Evolutionary conservation across 2,329 filamentous ascomycete genomes (phyloP), one percentile per base, ranked within the genome.

Genomic region (Ophiognomonia clavigignenti-juglandacearum): DNA sequence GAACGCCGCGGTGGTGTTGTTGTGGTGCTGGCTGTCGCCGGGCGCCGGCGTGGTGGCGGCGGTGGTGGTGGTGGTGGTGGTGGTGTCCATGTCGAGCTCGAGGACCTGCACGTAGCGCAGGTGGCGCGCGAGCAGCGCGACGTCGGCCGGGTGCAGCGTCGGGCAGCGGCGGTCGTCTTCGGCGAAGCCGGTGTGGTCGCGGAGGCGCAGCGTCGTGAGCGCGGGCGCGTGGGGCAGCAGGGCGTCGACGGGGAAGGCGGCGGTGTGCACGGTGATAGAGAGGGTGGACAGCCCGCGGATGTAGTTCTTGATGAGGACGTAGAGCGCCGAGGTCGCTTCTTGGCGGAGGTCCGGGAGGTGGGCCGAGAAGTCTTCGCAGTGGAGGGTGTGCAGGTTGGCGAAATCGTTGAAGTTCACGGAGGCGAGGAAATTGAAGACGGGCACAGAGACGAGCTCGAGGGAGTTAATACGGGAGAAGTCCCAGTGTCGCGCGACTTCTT

Each of bases 71-170:
- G n/a, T n/a, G 50, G 64, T 65, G 9, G 60, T 45, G 3, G 55
- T 55, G n/a, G 56, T 53, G 49, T 76, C 72, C 62, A 75, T 65
- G 56, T 76, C 73, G 9, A 77, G 52, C 56, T 76, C 73, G 5
- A 75, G 64, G 0, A 61, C 64, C 23, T 64, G 62, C 4, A 75
- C 59, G 4, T 52, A 39, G 4, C 49, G 50, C 6, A 75, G 51
- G 3, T 50, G 47, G 2, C 43, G 48, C 0, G 68, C 61, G 3
- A 76, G 61, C 1, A 42, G 32, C 3, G 57, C 47, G 9, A 74
- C 47, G 38, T 69, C 61, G n/a, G 45, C 56, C 2, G 58, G 49
- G 19, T 51, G 52, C 31, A 75, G 47, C 3, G 71, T 74, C 4
- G 71, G 72, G 43, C 71, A 74, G 11, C 51, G 59, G 22, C 59